A percentile compares a stretch with the other conserved stretches of the same genome.
These are phyloP conservation scores for Penicillium janthinellum DNA, from an alignment of 2,329 filamentous ascomycete species.

Conservation along the genomic window DNA sequence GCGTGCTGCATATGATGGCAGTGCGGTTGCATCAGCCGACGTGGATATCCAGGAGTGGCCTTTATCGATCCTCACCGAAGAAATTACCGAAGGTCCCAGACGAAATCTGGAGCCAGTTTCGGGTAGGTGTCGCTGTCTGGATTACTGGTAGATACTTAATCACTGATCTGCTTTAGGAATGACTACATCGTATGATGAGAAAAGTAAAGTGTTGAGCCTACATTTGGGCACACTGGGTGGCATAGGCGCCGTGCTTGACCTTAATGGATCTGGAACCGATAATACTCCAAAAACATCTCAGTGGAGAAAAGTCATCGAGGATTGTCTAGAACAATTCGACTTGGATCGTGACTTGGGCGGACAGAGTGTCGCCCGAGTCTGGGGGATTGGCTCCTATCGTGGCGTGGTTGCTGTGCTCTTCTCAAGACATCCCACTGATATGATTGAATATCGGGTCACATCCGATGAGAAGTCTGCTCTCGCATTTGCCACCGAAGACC, in stretches of 20 bases:
- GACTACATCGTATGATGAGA: conserved; percentile 18
- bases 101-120: conserved; percentile 38
- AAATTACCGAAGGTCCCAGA: conserved; percentile 12
- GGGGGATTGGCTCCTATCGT: conserved; percentile 56
- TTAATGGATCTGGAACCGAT: conserved; percentile 14
- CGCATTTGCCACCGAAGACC: conserved; percentile 33
- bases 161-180: conserved; percentile 26
- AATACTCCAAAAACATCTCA: conserved; percentile 15
- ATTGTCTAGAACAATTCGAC: conserved; percentile 49
- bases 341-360: conserved; percentile 54
- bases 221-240: conserved; percentile 37
- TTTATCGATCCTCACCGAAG: conserved; percentile 21
- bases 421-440: conserved; percentile 58
- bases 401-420: conserved; percentile 53
- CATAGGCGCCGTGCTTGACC: conserved; percentile 21
- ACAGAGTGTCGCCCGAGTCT: conserved; percentile 53
- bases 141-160: background rate
- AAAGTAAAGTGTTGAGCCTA: conserved; percentile 22
- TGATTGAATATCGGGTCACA: conserved; percentile 57
- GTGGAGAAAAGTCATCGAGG: conserved; percentile 37
- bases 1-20: conserved; percentile 18
- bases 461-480: conserved; percentile 49
- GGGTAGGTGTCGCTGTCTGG: conserved; percentile 27
- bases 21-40: background rate
- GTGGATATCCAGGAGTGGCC: conserved; percentile 22